Base-by-base conservation (phyloP, 257 asterid genomes). In the Solanum acaule region DNA sequence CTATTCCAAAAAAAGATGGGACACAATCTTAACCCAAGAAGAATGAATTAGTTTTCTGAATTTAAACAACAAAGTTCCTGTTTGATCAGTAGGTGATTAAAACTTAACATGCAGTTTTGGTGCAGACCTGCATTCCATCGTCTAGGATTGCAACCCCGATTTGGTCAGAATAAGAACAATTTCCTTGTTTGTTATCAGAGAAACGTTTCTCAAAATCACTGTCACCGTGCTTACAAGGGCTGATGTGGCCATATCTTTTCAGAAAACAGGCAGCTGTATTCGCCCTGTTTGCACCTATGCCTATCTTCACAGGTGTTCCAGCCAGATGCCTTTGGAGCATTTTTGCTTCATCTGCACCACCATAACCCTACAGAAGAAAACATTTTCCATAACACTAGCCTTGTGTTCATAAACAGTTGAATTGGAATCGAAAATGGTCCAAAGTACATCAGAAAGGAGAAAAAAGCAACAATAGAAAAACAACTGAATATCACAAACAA, bases 61-160 rank as follows among this genome's bases (percentile, higher is more conserved):
- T 42, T 34, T 37, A 75, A 77, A 27, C 42, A 16, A 44, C 61
- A 61, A 42, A 75, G 10, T 23, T 37, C 78, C 16, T 12, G 31
- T 44, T 5, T 1, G 5, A 72, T 31, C 42, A 73, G 25, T 76
- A 44, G 31, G 86, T 77, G 87, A 38, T 42, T 82, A 90, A 49
- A 16, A 37, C 5, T 67, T 34, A 11, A 40, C 25, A n/a, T 31
- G n/a, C 46, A 92, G 67, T 44, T 81, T 46, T 27, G 40, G 85
- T 18, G 35, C 71, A 59, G 90, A 97, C 99, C 99, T 97, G 98
- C 99, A 97, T 96, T 37, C 99, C 99, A 88, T 97, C 99, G 89
- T 97, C 99, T 65, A 97, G 94, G 83, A 97, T 93, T 75, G 93
- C 94, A 87, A 84, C 91, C 70, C 98, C 96, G 90, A 96, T 94